phyloP scores from a whole-genome alignment of 129 eudicot species.

The sunflower (Helianthus annuus) region HanXRQr2.0-SUNRISE NC_035438.2:45699033-45699532 shows the following conservation, averaged over 20 bases:
- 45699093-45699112: too few species aligned
- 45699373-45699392: constrained; percentile 43
- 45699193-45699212: not conserved
- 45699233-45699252: not conserved
- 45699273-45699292: constrained; percentile 51
- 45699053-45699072: too few species aligned
- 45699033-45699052: too few species aligned
- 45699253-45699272: not conserved
- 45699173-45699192: not conserved
- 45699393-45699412: constrained; percentile 56
- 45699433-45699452: constrained; percentile 61
- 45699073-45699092: too few species aligned
- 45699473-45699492: constrained; percentile 64
- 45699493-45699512: constrained; percentile 61
- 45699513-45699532: constrained; percentile 67
- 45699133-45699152: not conserved
- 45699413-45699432: constrained; percentile 51
- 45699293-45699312: not conserved
- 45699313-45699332: not conserved
- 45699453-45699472: constrained; percentile 73
- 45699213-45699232: not conserved
- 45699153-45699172: not conserved
- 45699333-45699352: constrained; percentile 57
- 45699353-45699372: constrained; percentile 67
- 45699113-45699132: not conserved